These are phyloP conservation scores for Asclepias syriaca DNA, from an alignment of 257 asterid species.

Conservation along the genomic window DNA sequence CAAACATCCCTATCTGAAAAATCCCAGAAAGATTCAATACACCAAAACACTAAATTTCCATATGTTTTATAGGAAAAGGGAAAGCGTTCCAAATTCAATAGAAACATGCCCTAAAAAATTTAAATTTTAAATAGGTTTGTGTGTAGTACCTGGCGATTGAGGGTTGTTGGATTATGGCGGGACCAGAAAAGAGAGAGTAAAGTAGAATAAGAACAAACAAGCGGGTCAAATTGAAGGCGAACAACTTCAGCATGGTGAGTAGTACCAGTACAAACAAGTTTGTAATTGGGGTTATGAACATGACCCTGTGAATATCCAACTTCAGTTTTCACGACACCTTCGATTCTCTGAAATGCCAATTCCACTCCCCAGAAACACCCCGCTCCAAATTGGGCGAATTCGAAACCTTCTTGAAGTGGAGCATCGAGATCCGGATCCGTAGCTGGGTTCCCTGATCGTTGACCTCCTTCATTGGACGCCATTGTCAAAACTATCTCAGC, in stretches of 20 bases:
- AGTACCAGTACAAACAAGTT: conserved; percentile 59
- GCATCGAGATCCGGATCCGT: conserved; percentile 42
- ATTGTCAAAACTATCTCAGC: conserved; percentile 16
- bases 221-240: conserved; percentile 70
- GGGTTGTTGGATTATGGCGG: conserved; percentile 68
- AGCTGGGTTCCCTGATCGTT: conserved; percentile 42
- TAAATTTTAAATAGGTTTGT: not conserved
- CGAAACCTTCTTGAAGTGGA: conserved; percentile 43
- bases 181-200: conserved; percentile 70
- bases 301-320: conserved; percentile 85
- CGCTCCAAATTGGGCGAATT: conserved; percentile 73
- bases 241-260: conserved; percentile 72
- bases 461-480: conserved; percentile 33
- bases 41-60: not conserved
- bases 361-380: conserved; percentile 94
- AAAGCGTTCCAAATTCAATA: not conserved
- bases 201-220: conserved; percentile 45
- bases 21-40: not conserved
- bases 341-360: conserved; percentile 57
- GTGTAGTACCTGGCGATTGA: conserved; percentile 60
- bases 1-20: not conserved
- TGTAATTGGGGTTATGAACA: conserved; percentile 49
- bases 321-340: conserved; percentile 76
- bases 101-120: no score
- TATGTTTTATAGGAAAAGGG: no score